These are phyloP conservation scores for Cucurbita maxima DNA, from an alignment of 306 rosid species.

Conservation along the genomic window DNA sequence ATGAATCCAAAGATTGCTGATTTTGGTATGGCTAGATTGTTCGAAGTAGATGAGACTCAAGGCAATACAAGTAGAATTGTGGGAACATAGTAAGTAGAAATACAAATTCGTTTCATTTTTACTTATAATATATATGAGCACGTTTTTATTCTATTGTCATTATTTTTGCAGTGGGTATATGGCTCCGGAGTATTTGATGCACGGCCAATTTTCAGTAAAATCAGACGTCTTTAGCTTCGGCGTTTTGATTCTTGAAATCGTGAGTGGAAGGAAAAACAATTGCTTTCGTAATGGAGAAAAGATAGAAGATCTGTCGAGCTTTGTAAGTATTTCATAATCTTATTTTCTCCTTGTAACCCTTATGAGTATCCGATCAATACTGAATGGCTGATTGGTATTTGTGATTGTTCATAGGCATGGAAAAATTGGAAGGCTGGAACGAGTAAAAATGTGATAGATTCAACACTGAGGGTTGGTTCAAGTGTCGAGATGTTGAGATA, in stretches of 20 bases:
- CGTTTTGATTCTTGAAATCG: constrained; percentile 32
- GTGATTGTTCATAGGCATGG: neutral
- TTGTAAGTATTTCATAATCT: neutral
- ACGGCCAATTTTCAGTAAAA: constrained; percentile 25
- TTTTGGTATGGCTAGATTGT: constrained; percentile 65
- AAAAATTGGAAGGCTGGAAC: neutral
- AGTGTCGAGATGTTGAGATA: constrained; percentile 1
- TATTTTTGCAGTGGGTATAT: constrained; percentile 27
- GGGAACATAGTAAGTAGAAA: constrained; percentile 48
- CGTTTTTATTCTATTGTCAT: neutral
- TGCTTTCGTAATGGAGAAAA: neutral
- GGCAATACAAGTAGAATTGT: constrained; percentile 37
- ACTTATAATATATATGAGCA: neutral
- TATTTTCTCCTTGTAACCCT: too few relatives aligned
- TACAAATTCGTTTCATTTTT: neutral
- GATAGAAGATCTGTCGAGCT: neutral
- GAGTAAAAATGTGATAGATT: neutral
- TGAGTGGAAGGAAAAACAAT: constrained; percentile 16
- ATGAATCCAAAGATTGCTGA: constrained; percentile 60
- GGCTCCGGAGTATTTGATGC: constrained; percentile 40
- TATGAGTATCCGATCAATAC: too few relatives aligned
- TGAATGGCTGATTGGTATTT: neutral
- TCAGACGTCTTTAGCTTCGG: constrained; percentile 39
- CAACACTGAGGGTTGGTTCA: neutral
- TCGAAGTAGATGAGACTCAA: constrained; percentile 27